A percentile compares a stretch with the other conserved stretches of the same genome.
Conservation (phyloP, 2,329 filamentous ascomycete genomes). For the Paecilomyces niveus region DNA sequence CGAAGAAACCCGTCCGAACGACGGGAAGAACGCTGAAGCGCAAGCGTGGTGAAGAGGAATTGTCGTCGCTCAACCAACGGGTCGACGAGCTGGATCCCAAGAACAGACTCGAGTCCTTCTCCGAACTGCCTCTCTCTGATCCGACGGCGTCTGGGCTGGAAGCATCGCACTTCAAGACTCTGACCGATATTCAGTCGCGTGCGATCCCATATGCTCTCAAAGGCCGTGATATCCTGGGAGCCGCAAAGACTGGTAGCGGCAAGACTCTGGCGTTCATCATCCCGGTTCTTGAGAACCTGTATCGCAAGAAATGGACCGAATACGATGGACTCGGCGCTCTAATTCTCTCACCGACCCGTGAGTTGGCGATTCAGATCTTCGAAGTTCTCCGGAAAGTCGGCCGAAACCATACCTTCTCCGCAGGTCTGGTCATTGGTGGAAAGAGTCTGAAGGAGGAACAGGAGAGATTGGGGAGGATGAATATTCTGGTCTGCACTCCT, state of each 20-base stretch:
- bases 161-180: constrained; percentile 76
- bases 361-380: constrained; percentile 95
- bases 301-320: constrained; percentile 82
- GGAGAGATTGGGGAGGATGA: constrained; percentile 81
- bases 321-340: constrained; percentile 86
- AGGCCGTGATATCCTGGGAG: constrained; percentile 80
- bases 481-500: constrained; percentile 92
- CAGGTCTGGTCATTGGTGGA: constrained; percentile 87
- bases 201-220: constrained; percentile 85
- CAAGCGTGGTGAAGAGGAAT: constrained; percentile 39
- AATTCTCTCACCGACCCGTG: constrained; percentile 87
- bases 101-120: constrained; percentile 59
- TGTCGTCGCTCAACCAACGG: constrained; percentile 34
- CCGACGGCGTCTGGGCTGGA: constrained; percentile 73
- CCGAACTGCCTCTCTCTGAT: constrained; percentile 77
- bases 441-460: constrained; percentile 84
- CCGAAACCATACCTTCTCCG: constrained; percentile 81
- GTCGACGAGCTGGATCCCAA: constrained; percentile 41
- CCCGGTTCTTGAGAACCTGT: constrained; percentile 86
- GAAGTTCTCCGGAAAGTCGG: constrained; percentile 88
- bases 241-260: constrained; percentile 90
- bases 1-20: constrained; percentile 18
- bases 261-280: constrained; percentile 92
- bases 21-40: constrained; percentile 33
- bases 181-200: constrained; percentile 86